Evolutionary conservation across 371 early-diverging fungal species (phyloP).

Genomic region (Actinomortierella ambigua): DNA sequence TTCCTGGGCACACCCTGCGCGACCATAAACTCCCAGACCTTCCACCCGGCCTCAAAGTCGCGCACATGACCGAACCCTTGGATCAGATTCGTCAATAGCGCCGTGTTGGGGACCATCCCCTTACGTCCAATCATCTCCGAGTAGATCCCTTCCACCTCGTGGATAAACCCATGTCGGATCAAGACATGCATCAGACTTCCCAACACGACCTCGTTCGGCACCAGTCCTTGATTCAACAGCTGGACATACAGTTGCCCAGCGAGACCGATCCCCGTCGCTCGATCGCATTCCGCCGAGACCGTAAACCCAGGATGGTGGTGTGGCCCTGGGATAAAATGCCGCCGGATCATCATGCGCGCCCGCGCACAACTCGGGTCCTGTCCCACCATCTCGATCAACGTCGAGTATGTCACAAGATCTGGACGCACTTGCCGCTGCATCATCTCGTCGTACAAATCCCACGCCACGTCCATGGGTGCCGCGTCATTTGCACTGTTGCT

Average conservation of each 20-base stretch:
- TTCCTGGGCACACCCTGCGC: conserved; percentile 38
- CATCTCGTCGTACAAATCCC: conserved; percentile 38
- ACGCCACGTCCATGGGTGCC: conserved; percentile 15
- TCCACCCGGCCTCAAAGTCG: conserved; percentile 43
- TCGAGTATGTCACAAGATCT: conserved; percentile 16
- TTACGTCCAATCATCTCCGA: conserved; percentile 25
- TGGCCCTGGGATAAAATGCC: conserved; percentile 8
- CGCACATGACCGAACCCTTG: conserved; percentile 32
- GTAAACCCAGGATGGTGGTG: conserved; percentile 18
- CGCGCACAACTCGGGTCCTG: conserved; percentile 22
- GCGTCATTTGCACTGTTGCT: no score
- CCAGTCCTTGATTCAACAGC: conserved; percentile 26
- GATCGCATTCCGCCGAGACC: conserved; percentile 18
- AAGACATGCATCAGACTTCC: conserved; percentile 20
- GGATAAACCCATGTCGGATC: conserved; percentile 13
- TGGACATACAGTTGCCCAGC: conserved; percentile 31
- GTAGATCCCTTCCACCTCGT: conserved; percentile 22
- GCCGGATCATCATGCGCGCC: conserved; percentile 15
- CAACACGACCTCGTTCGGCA: conserved; percentile 34
- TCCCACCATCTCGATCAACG: conserved; percentile 21
- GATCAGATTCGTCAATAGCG: conserved; percentile 33
- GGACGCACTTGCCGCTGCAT: conserved; percentile 14
- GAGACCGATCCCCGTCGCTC: conserved; percentile 24
- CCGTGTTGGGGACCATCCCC: conserved; percentile 29
- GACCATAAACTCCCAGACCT: conserved; percentile 37